These are phyloP conservation scores for Saccharata proteae DNA, from an alignment of 2,329 filamentous ascomycete genomes.

Conservation along the genomic window DNA sequence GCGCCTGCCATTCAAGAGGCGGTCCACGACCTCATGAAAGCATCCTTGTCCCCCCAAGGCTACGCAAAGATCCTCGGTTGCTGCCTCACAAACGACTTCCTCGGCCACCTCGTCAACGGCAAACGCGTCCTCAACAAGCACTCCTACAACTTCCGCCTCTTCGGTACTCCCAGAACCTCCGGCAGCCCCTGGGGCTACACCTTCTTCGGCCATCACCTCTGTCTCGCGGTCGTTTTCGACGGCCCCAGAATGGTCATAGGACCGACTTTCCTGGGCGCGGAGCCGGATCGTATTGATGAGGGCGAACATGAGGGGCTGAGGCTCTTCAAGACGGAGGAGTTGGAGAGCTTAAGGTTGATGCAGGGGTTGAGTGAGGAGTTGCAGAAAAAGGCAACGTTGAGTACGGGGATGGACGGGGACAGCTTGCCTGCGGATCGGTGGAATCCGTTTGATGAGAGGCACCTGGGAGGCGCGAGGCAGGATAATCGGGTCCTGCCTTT, in stretches of 20 bases:
- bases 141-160: conserved; percentile 65
- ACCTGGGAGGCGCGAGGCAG: conserved; percentile 64
- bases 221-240: conserved; percentile 58
- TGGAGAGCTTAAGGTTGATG: conserved; percentile 56
- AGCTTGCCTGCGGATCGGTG: conserved; percentile 46
- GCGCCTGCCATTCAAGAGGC: conserved; percentile 1
- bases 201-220: conserved; percentile 70
- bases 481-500: conserved; percentile 68
- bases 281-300: conserved; percentile 61
- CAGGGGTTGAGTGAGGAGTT: conserved; percentile 41
- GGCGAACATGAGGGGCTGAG: conserved; percentile 51
- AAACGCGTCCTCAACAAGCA: conserved; percentile 57
- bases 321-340: conserved; percentile 54
- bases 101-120: conserved; percentile 54
- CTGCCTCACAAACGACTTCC: conserved; percentile 52
- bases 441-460: conserved; percentile 72
- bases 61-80: conserved; percentile 52
- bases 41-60: conserved; percentile 54
- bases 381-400: conserved; percentile 40
- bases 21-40: conserved; percentile 40
- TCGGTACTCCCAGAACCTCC: conserved; percentile 44
- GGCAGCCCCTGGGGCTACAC: conserved; percentile 56
- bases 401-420: conserved; percentile 18
- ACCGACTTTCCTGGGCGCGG: conserved; percentile 69
- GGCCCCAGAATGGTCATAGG: conserved; percentile 53